These are phyloP conservation scores for Sarcocystis neurona DNA, from an alignment of 169 alveolate genomes.

Conservation along the genomic window DNA sequence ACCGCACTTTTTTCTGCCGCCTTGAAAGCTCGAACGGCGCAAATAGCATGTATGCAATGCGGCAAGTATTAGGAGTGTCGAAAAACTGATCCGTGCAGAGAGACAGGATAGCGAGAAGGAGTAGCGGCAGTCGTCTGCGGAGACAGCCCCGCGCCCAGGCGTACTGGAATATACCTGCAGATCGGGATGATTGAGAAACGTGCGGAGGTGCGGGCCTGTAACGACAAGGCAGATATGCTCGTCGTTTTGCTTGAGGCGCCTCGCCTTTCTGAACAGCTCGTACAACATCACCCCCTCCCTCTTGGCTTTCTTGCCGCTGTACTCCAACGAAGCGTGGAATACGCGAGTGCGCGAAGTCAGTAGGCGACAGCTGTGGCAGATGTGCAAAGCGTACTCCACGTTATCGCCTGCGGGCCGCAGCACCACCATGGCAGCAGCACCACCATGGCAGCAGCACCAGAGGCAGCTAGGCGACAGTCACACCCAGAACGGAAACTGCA, in stretches of 20 bases:
- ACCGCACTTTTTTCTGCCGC: too few relatives aligned
- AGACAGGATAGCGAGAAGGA: too few relatives aligned
- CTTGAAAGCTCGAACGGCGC: too few relatives aligned
- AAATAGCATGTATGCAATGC: too few relatives aligned
- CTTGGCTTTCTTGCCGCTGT: constrained; percentile 49
- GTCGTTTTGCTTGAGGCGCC: constrained; percentile 38
- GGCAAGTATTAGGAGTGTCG: too few relatives aligned
- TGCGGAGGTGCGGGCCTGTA: constrained; percentile 52
- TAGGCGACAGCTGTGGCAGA: constrained; percentile 77
- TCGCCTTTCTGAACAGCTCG: constrained; percentile 43
- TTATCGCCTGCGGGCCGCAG: constrained; percentile 96
- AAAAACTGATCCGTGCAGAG: too few relatives aligned
- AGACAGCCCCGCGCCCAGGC: too few relatives aligned
- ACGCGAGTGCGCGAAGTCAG: constrained; percentile 51
- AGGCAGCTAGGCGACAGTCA: too few relatives aligned
- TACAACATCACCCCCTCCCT: constrained; percentile 51
- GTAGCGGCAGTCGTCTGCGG: too few relatives aligned
- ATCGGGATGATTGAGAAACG: constrained; percentile 51
- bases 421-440: too few relatives aligned
- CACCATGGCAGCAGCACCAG: too few relatives aligned
- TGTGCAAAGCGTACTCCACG: constrained; percentile 96
- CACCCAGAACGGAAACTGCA: too few relatives aligned
- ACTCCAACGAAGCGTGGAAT: constrained; percentile 46
- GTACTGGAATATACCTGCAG: constrained; percentile 51
- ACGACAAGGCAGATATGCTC: constrained; percentile 57